Conservation (phyloP, 306 rosid genomes). For the Malus orientalis region DNA sequence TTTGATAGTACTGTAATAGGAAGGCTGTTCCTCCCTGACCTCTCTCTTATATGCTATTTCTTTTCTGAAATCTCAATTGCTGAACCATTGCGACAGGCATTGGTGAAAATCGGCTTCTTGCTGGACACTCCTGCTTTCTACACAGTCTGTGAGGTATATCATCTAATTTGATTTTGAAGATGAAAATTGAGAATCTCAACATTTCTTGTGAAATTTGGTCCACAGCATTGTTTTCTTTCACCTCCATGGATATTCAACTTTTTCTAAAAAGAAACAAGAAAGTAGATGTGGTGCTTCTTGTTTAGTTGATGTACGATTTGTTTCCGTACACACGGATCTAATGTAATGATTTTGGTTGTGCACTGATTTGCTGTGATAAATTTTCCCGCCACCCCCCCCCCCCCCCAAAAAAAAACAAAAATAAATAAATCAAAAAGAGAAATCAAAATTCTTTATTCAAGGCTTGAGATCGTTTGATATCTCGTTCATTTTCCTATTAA, state of each 20-base stretch:
- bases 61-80: conserved; percentile 9
- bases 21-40: not conserved
- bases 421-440: too few relatives aligned
- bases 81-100: conserved; percentile 42
- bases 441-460: not conserved
- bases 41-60: not conserved
- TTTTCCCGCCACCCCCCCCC: too few relatives aligned
- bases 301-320: not conserved
- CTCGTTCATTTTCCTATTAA: conserved; percentile 14
- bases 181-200: not conserved
- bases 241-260: not conserved
- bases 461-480: conserved; percentile 5
- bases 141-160: conserved; percentile 76
- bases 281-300: not conserved
- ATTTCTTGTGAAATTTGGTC: not conserved
- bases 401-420: too few relatives aligned
- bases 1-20: not conserved
- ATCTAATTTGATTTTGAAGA: not conserved
- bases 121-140: conserved; percentile 90
- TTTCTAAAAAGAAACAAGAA: too few relatives aligned
- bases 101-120: conserved; percentile 70
- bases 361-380: not conserved
- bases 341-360: not conserved
- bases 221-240: not conserved
- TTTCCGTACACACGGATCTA: not conserved